Evolutionary conservation across 2,329 filamentous ascomycete species (phyloP), one percentile per base, ranked within the genome.

Genomic region (Aspergillus persii): DNA sequence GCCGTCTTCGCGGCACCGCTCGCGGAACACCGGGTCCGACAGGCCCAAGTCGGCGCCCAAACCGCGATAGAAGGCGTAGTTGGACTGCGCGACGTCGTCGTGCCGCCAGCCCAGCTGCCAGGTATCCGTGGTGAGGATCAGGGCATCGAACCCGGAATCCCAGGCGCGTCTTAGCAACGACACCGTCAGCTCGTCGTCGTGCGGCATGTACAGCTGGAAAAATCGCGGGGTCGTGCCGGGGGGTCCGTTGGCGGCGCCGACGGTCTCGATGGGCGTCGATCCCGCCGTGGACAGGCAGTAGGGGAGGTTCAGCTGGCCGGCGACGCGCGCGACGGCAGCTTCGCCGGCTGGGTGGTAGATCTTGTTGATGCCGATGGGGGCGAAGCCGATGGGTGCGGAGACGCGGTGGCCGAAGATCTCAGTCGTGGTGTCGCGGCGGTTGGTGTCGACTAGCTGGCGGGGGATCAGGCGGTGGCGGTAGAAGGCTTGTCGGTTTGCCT

Each of bases 161-260:
- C 80, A 76, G 0, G 86, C 86, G 26, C 85, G 76, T n/a, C 76
- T 75, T 1, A 89, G 74, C 15, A 89, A 73, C 0, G 80, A 84
- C 3, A 84, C 55, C 0, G 84, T 84, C 27, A 88, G 69, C 57
- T 84, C 83, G 59, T 88, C 84, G 62, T 88, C 84, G 57, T 87
- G 84, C 2, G 83, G 83, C 81, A 84, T 83, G 69, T 89, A 89
- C 1, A 89, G 76, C 69, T 89, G 86, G 72, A 83, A 89, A 69
- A 86, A 88, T 0, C 86, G 76, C 1, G 81, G 77, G 9, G 55
- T 52, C 18, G 18, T 23, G 0, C 75, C 77, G 0, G 71, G 65
- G 0, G 71, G 65, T 8, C 83, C 84, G 56, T 88, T 86, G 1
- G 84, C 84, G 3, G 68, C 68, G 1, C 76, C 85, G 0, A 88